Evolutionary conservation across 495 filamentous ascomycete species (phyloP).

Genomic region (Talaromyces adpressus): DNA sequence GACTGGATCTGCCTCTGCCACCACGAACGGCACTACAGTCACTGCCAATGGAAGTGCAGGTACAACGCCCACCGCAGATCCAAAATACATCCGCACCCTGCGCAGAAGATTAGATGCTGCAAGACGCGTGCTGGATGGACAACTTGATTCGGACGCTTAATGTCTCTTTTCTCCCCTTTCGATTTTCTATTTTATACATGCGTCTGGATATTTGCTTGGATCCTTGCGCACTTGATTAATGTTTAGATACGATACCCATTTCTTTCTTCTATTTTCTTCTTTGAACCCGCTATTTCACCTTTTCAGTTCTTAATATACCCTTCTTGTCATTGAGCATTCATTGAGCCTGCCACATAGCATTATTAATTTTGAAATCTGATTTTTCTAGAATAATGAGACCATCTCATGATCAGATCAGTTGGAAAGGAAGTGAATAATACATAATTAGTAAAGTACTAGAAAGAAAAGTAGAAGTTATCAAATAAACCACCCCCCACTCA

Average conservation of each 20-base stretch:
- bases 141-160: constrained; percentile 27
- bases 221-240: not conserved
- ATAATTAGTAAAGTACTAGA: not conserved
- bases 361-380: not conserved
- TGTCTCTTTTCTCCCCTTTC: not conserved
- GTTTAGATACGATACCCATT: not conserved
- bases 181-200: constrained; percentile 8
- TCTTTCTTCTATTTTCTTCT: not conserved
- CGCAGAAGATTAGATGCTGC: constrained; percentile 68
- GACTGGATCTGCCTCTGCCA: constrained; percentile 37
- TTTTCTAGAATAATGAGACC: not conserved
- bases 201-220: not conserved
- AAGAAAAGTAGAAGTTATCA: not conserved
- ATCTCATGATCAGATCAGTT: not conserved
- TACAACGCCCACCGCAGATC: constrained; percentile 33
- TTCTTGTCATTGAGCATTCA: not conserved
- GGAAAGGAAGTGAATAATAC: not conserved
- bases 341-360: not conserved
- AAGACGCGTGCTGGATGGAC: constrained; percentile 61
- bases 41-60: constrained; percentile 45
- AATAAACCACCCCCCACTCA: not conserved
- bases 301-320: not conserved
- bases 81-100: constrained; percentile 54
- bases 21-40: not conserved
- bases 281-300: not conserved